phyloP scores from a whole-genome alignment of 768 basidiomycete species.

The Mycena rebaudengoi region DNA sequence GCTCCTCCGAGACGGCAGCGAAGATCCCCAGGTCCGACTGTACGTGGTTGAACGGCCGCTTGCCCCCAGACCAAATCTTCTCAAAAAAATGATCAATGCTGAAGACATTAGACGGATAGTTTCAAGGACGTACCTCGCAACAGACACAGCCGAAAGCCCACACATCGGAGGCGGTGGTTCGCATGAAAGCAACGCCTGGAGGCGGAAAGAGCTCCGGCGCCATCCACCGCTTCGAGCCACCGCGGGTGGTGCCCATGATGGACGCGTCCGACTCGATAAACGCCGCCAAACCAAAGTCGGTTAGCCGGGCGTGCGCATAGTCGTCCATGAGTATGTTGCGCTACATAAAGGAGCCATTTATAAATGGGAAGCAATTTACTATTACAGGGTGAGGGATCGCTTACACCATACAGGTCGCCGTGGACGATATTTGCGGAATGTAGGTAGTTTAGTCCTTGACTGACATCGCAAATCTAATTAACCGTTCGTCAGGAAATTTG shows the following conservation, averaged over 20 bases:
- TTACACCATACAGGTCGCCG: background rate
- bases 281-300: background rate
- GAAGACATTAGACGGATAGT: no score
- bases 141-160: constrained; percentile 5
- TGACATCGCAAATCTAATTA: background rate
- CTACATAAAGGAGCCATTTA: background rate
- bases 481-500: no score
- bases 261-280: background rate
- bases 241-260: background rate
- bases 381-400: background rate
- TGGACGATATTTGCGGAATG: background rate
- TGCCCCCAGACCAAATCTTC: background rate
- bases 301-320: background rate
- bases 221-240: background rate
- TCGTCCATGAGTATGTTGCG: constrained; percentile 7
- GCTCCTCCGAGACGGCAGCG: no score
- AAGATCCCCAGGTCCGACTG: no score
- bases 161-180: background rate
- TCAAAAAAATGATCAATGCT: background rate
- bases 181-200: background rate
- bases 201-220: background rate
- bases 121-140: background rate
- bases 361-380: no score
- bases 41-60: background rate
- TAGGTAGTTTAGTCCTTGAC: background rate